Conservation (phyloP, 2,329 filamentous ascomycete species). For the Aspergillus latus region DNA sequence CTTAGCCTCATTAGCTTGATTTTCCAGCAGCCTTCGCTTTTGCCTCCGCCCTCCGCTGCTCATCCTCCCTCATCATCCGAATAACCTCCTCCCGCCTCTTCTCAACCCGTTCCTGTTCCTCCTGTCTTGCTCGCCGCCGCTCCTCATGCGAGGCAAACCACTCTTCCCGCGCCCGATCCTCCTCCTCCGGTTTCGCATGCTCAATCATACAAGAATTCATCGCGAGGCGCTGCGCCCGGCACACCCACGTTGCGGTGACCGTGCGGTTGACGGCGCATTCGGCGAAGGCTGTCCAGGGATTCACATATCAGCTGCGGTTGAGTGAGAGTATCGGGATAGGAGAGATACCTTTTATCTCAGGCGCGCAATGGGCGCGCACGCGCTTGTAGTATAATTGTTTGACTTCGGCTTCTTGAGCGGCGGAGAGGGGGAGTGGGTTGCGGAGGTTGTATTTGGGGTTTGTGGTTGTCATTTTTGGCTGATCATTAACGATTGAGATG, state of each 20-base stretch:
- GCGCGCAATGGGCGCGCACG: conserved; percentile 71
- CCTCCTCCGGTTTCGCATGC: conserved; percentile 78
- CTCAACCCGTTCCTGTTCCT: conserved; percentile 51
- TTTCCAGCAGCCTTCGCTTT: background rate
- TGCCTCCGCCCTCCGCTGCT: conserved; percentile 24
- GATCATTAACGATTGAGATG: background rate
- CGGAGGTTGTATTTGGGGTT: conserved; percentile 46
- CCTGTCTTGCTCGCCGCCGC: conserved; percentile 66
- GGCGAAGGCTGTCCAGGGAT: conserved; percentile 69
- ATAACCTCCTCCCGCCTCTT: conserved; percentile 44
- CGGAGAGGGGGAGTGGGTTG: conserved; percentile 80
- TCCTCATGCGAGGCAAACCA: conserved; percentile 82
- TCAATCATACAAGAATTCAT: conserved; percentile 96
- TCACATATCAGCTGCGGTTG: background rate
- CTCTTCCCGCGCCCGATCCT: conserved; percentile 86
- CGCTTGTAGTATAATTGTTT: conserved; percentile 77
- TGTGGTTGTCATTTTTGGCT: conserved; percentile 7
- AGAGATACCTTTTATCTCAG: conserved; percentile 76
- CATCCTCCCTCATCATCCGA: conserved; percentile 42
- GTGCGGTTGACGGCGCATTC: conserved; percentile 84
- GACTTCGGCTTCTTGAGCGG: conserved; percentile 78
- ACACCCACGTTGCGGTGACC: conserved; percentile 82
- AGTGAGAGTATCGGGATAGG: no score
- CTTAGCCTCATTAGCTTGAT: background rate
- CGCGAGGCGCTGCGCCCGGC: conserved; percentile 70